Conservation (phyloP, 768 basidiomycete species). For the Crepidotus variabilis region DNA sequence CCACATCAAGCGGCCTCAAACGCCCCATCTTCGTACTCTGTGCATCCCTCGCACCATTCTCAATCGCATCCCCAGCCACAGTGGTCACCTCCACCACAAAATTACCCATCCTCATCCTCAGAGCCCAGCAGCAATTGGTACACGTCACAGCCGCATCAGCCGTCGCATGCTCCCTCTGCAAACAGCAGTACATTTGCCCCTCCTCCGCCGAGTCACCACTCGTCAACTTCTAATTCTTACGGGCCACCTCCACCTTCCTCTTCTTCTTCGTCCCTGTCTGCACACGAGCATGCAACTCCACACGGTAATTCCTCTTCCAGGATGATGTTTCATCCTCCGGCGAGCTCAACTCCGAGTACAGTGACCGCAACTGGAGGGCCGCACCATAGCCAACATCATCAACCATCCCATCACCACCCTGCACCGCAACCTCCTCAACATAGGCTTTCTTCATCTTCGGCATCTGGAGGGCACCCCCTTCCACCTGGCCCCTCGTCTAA, state of each 20-base stretch:
- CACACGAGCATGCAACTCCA: slow-evolving; percentile 13
- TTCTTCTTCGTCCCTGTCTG: slow-evolving; percentile 16
- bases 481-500: slow-evolving; percentile 1
- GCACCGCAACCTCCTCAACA: slow-evolving; percentile 1
- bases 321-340: slow-evolving; percentile 2
- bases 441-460: neutral
- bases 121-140: slow-evolving; percentile 9
- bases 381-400: slow-evolving; percentile 3
- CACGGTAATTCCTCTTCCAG: slow-evolving; percentile 7
- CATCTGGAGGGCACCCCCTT: slow-evolving; percentile 1
- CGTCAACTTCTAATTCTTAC: slow-evolving; percentile 13
- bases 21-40: slow-evolving; percentile 10
- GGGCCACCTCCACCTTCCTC: slow-evolving; percentile 18
- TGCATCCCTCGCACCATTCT: slow-evolving; percentile 10
- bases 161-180: slow-evolving; percentile 12
- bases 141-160: slow-evolving; percentile 11
- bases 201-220: neutral
- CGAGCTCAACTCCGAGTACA: neutral
- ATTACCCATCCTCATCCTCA: slow-evolving; percentile 5
- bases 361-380: neutral
- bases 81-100: slow-evolving; percentile 7
- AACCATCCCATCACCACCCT: slow-evolving; percentile 2
- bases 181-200: slow-evolving; percentile 2
- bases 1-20: slow-evolving; percentile 7
- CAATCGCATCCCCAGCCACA: slow-evolving; percentile 8